phyloP scores from a whole-genome alignment of 768 basidiomycete genomes.

The Suillus americanus region DNA sequence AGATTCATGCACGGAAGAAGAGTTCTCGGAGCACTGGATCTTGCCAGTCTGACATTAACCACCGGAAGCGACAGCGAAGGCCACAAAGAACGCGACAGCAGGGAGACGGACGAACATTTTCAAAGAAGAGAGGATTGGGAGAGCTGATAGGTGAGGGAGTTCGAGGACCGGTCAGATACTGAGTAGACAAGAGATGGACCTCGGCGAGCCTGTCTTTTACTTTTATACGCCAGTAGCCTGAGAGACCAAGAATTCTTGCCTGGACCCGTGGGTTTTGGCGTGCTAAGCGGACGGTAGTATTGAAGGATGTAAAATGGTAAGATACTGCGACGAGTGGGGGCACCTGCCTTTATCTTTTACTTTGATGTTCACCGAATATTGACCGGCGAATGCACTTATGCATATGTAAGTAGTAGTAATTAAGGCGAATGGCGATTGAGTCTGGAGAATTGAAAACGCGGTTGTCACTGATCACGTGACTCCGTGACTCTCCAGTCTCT shows the following conservation, averaged over 20 bases:
- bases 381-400: too few species aligned
- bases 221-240: too few species aligned
- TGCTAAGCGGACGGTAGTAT: neutral
- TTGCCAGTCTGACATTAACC: conserved; percentile 28
- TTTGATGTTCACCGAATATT: too few species aligned
- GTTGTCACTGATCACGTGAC: conserved; percentile 2
- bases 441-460: neutral
- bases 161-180: neutral
- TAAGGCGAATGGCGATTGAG: too few species aligned
- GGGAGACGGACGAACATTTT: neutral
- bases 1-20: neutral
- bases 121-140: neutral
- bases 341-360: neutral
- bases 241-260: too few species aligned
- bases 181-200: neutral
- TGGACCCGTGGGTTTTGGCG: neutral
- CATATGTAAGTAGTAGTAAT: too few species aligned
- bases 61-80: neutral
- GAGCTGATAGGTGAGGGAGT: neutral
- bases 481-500: neutral
- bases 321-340: neutral
- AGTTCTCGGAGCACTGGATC: conserved; percentile 28
- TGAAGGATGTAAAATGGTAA: neutral
- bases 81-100: neutral
- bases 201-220: neutral